These are phyloP conservation scores for Camellia lanceoleosa DNA, from an alignment of 148 eudicot genomes.

Conservation along the genomic window DNA sequence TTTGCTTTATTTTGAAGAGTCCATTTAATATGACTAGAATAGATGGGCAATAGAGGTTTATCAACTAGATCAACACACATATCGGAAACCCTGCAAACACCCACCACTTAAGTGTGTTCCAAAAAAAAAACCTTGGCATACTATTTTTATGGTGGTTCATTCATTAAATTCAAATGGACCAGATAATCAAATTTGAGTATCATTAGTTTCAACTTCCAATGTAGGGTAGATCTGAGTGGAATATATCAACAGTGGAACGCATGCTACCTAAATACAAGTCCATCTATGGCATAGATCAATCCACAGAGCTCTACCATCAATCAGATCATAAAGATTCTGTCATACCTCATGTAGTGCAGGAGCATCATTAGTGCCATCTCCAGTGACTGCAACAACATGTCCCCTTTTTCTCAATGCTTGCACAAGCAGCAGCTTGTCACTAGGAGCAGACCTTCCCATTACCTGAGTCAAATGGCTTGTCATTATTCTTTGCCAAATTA, in stretches of 20 bases:
- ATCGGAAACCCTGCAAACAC: neutral
- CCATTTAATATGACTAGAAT: neutral
- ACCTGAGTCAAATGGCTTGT: conserved; percentile 31
- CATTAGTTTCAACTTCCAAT: neutral
- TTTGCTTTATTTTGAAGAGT: no score
- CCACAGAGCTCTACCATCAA: neutral
- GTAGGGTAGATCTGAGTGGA: neutral
- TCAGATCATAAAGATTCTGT: neutral
- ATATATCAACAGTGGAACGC: neutral
- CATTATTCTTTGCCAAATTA: neutral
- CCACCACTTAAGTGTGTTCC: neutral
- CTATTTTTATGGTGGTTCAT: neutral
- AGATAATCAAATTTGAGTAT: neutral
- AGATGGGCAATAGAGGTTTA: neutral
- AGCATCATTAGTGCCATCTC: conserved; percentile 98
- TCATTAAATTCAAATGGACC: neutral
- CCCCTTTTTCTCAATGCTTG: conserved; percentile 86
- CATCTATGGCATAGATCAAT: neutral
- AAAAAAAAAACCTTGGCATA: neutral
- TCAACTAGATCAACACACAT: neutral
- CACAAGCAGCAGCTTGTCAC: conserved; percentile 90
- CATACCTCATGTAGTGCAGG: conserved; percentile 95
- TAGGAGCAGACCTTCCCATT: conserved; percentile 98
- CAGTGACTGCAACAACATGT: conserved; percentile 97
- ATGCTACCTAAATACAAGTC: neutral